Base-by-base conservation (phyloP, 306 rosid species). In the Malus asiatica region DNA sequence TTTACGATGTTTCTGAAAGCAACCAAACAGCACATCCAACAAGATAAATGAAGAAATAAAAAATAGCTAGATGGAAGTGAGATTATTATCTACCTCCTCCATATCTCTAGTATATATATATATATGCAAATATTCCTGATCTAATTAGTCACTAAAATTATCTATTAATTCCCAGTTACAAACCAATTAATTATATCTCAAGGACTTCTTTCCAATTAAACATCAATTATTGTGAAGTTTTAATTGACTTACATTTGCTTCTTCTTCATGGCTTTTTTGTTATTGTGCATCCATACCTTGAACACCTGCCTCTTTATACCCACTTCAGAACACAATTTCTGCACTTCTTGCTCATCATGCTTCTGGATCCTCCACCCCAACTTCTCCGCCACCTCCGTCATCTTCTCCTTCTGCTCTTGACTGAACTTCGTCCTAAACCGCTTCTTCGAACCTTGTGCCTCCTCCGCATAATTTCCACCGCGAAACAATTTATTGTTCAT, bases 251-350 rank as follows among this genome's bases (percentile, higher is more conserved):
- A 89, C 90, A 83, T 74, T 82, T 87, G 79, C 27, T 90, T 86
- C 80, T 92, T 93, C 88, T 88, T 95, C 74, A 84, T 88, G 65
- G 86, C 88, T 81, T 89, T 97, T 76, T 92, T 93, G 82, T 95
- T 95, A 71, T 96, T 96, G 76, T 96, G 99, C 98, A 96, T 96
- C 98, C 98, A 96, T 32, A 96, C 98, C 89, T 92, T 96, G 83
- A 96, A 90, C 77, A 89, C 96, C 60, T 89, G 89, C 66, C 91
- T 84, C 72, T 83, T 89, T 48, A 96, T 83, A 8, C 94, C 97
- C 8, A 86, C 76, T 40, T 90, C 93, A 22, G 90, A 70, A 75
- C 98, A 96, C 84, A 96, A 93, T 68, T 87, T 89, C 27, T 90
- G 96, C 59, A 96, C 90, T 58, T 90, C 93, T 22, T 90, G 86